phyloP scores from a whole-genome alignment of 1,284 basidiomycete genomes.

The Phellopilus nigrolimitatus region DNA sequence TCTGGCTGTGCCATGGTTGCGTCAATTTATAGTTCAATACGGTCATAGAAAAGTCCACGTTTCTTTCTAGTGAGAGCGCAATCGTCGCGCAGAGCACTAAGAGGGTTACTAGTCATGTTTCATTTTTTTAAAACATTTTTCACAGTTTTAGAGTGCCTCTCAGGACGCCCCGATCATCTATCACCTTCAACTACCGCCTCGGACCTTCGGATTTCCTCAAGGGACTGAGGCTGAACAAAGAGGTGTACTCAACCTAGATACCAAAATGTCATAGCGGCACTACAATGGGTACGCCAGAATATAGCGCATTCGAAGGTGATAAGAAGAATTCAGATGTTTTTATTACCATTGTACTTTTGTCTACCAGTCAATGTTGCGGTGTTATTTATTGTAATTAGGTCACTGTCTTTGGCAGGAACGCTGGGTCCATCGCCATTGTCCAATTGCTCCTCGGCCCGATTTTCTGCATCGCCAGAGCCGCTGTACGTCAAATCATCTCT shows the following conservation, averaged over 20 bases:
- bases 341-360: not conserved
- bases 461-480: slow-evolving; percentile 38
- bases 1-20: too few relatives aligned
- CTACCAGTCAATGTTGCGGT: not conserved
- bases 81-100: slow-evolving; percentile 42
- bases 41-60: slow-evolving; percentile 31
- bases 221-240: slow-evolving; percentile 38
- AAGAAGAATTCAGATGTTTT: slow-evolving; percentile 29
- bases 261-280: slow-evolving; percentile 41
- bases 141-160: slow-evolving; percentile 10
- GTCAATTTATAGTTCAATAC: too few relatives aligned
- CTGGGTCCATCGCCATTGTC: slow-evolving; percentile 43
- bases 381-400: slow-evolving; percentile 31
- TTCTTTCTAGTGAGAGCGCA: slow-evolving; percentile 35
- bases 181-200: slow-evolving; percentile 48
- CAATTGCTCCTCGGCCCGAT: slow-evolving; percentile 39
- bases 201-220: slow-evolving; percentile 47
- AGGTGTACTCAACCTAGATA: slow-evolving; percentile 39
- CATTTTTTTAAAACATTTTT: slow-evolving; percentile 7
- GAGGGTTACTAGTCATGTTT: slow-evolving; percentile 31
- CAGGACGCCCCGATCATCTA: slow-evolving; percentile 45
- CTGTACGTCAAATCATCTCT: slow-evolving; percentile 32
- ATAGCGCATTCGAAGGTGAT: slow-evolving; percentile 47
- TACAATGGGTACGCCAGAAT: slow-evolving; percentile 46
- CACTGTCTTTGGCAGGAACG: slow-evolving; percentile 51